phyloP scores from a whole-genome alignment of 2,329 filamentous ascomycete species.

The Aspergillus vadensis region DNA sequence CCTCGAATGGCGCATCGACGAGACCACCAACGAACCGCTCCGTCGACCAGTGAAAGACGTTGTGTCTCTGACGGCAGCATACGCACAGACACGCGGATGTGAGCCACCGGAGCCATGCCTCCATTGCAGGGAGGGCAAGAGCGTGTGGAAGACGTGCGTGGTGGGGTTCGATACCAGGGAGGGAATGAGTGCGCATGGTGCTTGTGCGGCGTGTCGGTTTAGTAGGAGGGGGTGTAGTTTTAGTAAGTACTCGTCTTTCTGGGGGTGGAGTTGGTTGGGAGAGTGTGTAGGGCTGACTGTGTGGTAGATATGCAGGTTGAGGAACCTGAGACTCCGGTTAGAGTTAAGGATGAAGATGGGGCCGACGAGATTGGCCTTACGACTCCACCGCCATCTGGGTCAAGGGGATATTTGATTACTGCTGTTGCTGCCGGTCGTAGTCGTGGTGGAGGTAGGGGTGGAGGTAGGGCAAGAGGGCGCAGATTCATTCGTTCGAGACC shows the following conservation, averaged over 20 bases:
- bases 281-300: background rate
- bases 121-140: background rate
- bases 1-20: background rate
- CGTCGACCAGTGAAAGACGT: background rate
- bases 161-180: background rate
- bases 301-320: too few relatives aligned
- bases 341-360: too few relatives aligned
- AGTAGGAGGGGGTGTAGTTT: constrained; percentile 2
- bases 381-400: too few relatives aligned
- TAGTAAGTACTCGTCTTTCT: background rate
- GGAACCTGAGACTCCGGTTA: too few relatives aligned
- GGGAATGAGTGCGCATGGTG: background rate
- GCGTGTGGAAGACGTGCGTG: constrained; percentile 8
- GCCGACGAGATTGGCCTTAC: too few relatives aligned
- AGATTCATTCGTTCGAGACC: too few relatives aligned
- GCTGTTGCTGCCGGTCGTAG: too few relatives aligned
- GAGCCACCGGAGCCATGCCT: constrained; percentile 1
- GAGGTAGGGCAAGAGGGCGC: too few relatives aligned
- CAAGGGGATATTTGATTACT: too few relatives aligned
- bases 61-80: constrained; percentile 2
- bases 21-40: background rate
- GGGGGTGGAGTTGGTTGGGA: too few relatives aligned
- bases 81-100: constrained; percentile 5
- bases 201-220: constrained; percentile 12
- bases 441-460: too few relatives aligned